These are phyloP conservation scores for Henckelia pumila DNA, from an alignment of 257 asterid genomes.

Conservation along the genomic window DNA sequence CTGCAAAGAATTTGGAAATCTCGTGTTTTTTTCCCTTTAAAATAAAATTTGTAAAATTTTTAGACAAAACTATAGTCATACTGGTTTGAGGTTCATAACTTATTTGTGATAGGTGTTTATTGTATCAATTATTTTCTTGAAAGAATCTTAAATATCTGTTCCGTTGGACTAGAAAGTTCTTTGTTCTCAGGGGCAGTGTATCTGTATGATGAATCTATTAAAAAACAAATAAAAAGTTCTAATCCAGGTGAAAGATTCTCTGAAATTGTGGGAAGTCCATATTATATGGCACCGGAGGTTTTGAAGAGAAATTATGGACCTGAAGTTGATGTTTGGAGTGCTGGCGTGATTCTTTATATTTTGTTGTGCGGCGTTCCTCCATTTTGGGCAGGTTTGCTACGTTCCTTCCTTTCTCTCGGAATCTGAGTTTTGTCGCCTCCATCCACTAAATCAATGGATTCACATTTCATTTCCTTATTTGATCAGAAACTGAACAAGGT, in stretches of 20 bases:
- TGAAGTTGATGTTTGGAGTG: slow-evolving; percentile 91
- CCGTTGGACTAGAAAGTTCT: background rate
- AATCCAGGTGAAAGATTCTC: slow-evolving; percentile 67
- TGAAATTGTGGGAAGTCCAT: slow-evolving; percentile 95
- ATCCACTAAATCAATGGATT: background rate
- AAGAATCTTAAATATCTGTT: background rate
- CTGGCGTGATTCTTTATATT: slow-evolving; percentile 87
- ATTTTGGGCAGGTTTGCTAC: slow-evolving; percentile 78
- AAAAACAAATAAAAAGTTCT: background rate
- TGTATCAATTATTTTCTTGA: background rate
- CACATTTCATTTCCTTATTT: slow-evolving; percentile 4
- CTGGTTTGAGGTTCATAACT: background rate
- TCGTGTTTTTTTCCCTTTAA: background rate
- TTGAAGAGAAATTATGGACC: slow-evolving; percentile 84
- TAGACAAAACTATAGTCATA: too few relatives aligned
- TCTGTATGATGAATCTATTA: background rate
- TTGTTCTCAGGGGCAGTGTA: background rate
- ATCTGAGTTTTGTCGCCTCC: background rate
- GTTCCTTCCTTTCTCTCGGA: background rate
- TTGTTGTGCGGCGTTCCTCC: slow-evolving; percentile 94
- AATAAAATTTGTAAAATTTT: too few relatives aligned
- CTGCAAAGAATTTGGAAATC: background rate
- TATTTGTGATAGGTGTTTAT: background rate
- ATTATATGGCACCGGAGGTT: slow-evolving; percentile 95
- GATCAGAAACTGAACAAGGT: slow-evolving; percentile 91